A percentile compares a stretch with the other conserved stretches of the same genome.
Conservation (phyloP, 306 rosid species). For the Fragaria nilgerrensis region DNA sequence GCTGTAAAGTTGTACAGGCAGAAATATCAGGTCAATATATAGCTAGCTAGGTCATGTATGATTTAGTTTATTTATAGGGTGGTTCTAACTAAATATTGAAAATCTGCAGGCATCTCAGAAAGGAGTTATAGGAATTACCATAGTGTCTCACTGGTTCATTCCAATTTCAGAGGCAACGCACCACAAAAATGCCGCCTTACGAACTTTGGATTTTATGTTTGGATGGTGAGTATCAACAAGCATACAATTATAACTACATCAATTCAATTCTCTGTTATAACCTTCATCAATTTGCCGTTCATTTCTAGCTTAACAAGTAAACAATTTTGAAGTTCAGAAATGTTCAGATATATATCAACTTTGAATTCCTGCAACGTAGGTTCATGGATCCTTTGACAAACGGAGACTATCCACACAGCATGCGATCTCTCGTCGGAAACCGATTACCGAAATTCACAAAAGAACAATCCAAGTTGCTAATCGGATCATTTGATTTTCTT, state of each 20-base stretch:
- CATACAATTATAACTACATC: not conserved
- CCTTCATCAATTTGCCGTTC: not conserved
- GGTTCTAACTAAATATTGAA: not conserved
- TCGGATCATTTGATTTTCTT: constrained; percentile 54
- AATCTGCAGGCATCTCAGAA: constrained; percentile 20
- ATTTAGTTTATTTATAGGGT: not conserved
- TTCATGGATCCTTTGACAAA: constrained; percentile 53
- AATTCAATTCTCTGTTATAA: not conserved
- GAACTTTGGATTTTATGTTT: constrained; percentile 24
- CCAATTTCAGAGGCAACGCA: not conserved
- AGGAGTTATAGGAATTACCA: constrained; percentile 24
- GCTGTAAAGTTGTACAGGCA: constrained; percentile 43
- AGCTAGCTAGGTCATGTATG: not conserved
- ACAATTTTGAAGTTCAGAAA: not conserved
- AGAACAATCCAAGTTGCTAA: constrained; percentile 39
- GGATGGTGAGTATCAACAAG: constrained; percentile 23
- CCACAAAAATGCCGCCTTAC: constrained; percentile 9
- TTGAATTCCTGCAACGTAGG: constrained; percentile 28
- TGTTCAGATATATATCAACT: no score
- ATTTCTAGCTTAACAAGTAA: not conserved
- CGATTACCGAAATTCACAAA: constrained; percentile 50
- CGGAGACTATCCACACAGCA: constrained; percentile 51
- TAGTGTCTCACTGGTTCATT: constrained; percentile 8
- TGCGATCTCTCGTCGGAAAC: constrained; percentile 35
- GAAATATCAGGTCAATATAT: constrained; percentile 30